Evolutionary conservation across 352 stramenopile species (phyloP), one percentile per base, ranked within the genome.

Genomic region (Globisporangium orthogonon): DNA sequence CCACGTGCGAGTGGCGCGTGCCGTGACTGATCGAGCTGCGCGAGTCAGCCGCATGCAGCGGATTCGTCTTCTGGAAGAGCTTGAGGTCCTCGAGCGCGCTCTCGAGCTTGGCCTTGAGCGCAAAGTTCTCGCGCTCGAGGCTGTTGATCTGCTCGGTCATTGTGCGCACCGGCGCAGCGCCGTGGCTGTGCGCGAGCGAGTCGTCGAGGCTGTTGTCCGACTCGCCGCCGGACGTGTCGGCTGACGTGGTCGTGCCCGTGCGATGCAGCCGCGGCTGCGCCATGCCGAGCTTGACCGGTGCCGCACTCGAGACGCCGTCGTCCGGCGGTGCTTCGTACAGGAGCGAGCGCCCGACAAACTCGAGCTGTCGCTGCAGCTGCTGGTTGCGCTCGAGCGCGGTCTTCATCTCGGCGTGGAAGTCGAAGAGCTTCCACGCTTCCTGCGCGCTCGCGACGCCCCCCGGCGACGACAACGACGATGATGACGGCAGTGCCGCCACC

Each of bases 91-190:
- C 69, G 28, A 66, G 40, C 0, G 66, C 67, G 29, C 51, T 69
- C 39, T 79, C 68, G 11, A 91, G 65, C 56, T 91, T 78, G 30
- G 64, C 67, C n/a, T 79, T 74, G 44, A 91, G 66, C 37, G 75
- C 62, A 46, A 87, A 87, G 54, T 91, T 91, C 54, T 91, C 81
- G 0, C 81, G 76, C 51, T 91, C 81, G 7, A 91, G 66, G 14
- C 70, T 76, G 45, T 89, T 87, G 30, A 91, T 52, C 62, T 91
- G 81, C 62, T 89, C 76, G 4, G 76, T 88, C 65, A 91, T 83
- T 1, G 76, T 85, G 14, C 80, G 50, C 37, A 86, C 73, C 0
- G 73, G 70, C 35, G 31, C 31, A 9, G 76, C 73, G 49, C 63
- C 63, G 29, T 63, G 63, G 33, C 65, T 70, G 14, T 46, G 56